phyloP scores from a whole-genome alignment of 495 filamentous ascomycete species.

The Evansstolkia leycettana region DNA sequence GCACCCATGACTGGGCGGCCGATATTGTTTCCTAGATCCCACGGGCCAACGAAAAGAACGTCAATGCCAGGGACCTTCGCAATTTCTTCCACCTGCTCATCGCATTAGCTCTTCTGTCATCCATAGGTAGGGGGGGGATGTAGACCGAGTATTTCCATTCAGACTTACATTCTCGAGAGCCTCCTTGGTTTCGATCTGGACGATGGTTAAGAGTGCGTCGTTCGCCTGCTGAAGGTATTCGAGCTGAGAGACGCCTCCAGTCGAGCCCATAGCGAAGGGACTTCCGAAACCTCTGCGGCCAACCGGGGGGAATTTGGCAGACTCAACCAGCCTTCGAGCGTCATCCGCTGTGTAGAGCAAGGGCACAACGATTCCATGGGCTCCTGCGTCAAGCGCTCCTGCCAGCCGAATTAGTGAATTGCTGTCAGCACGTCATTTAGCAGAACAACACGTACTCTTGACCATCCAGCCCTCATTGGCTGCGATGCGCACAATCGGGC shows the following conservation, averaged over 20 bases:
- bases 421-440: constrained; percentile 7
- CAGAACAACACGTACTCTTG: constrained; percentile 42
- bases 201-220: constrained; percentile 54
- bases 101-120: constrained; percentile 45
- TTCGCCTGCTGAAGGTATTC: constrained; percentile 65
- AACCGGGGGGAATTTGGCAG: constrained; percentile 29
- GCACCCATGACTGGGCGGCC: constrained; percentile 53
- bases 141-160: too few relatives aligned
- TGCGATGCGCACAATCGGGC: constrained; percentile 52
- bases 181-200: constrained; percentile 73
- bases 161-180: constrained; percentile 43
- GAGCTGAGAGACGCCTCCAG: constrained; percentile 1
- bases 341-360: constrained; percentile 54
- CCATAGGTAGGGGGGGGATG: too few relatives aligned
- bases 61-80: constrained; percentile 59
- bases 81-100: constrained; percentile 62
- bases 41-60: constrained; percentile 67
- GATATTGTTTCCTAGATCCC: constrained; percentile 49
- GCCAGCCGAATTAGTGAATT: not conserved
- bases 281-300: constrained; percentile 15
- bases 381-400: constrained; percentile 56
- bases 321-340: constrained; percentile 45
- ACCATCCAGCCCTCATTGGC: constrained; percentile 58
- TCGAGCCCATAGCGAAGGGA: constrained; percentile 13
- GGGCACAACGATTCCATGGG: constrained; percentile 43